Conservation (phyloP, 2,329 filamentous ascomycete genomes). For the Tolypocladium tundrense region DNA sequence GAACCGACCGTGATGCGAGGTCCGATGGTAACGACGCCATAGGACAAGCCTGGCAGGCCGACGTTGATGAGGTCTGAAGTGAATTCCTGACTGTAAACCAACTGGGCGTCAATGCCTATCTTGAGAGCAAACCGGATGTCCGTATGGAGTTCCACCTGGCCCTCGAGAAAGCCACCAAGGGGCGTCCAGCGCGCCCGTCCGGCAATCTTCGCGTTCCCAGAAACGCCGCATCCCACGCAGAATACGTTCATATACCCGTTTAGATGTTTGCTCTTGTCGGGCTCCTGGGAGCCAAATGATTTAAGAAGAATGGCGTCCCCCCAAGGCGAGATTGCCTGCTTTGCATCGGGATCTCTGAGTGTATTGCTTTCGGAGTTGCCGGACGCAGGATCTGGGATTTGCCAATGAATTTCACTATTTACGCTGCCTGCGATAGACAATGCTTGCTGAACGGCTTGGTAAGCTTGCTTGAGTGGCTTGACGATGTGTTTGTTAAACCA, state of each 20-base stretch:
- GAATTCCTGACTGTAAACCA: constrained; percentile 10
- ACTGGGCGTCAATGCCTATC: constrained; percentile 18
- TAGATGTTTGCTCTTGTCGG: constrained; percentile 2
- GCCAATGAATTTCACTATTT: constrained; percentile 8
- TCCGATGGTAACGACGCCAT: constrained; percentile 14
- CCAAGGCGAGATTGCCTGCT: constrained; percentile 16
- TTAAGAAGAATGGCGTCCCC: constrained; percentile 17
- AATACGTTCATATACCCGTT: constrained; percentile 15
- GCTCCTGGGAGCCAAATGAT: constrained; percentile 9
- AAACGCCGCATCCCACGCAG: constrained; percentile 19
- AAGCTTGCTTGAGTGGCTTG: neutral
- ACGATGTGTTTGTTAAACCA: neutral
- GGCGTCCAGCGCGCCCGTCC: constrained; percentile 15
- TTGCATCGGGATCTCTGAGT: constrained; percentile 9
- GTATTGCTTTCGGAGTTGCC: neutral
- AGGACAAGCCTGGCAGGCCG: constrained; percentile 14
- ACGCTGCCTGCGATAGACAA: constrained; percentile 5
- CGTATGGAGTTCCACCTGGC: constrained; percentile 11
- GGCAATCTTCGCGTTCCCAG: constrained; percentile 14
- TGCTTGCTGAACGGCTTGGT: constrained; percentile 1
- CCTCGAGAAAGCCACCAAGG: constrained; percentile 13
- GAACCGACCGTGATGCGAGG: constrained; percentile 14
- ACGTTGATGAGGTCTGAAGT: constrained; percentile 11
- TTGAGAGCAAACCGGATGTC: constrained; percentile 16
- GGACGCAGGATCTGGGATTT: constrained; percentile 8